These are phyloP conservation scores for Syzygium oleosum DNA, from an alignment of 345 rosid species.

Conservation along the genomic window DNA sequence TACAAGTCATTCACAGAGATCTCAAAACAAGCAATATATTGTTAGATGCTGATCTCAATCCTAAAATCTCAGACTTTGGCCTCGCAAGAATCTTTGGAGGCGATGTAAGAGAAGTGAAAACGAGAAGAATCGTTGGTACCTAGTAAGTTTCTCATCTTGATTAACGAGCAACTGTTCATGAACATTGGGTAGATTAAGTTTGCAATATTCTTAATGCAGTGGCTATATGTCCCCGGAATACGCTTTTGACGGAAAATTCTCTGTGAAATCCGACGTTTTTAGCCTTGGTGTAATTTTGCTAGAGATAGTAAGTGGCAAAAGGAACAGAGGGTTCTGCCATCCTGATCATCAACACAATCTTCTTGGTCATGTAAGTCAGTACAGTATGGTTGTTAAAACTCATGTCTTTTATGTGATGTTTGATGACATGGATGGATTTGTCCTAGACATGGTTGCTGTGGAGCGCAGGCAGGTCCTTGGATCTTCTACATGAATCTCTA, in stretches of 20 bases:
- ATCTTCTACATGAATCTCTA: slow-evolving; percentile 4
- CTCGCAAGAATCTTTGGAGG: neutral
- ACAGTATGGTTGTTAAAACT: neutral
- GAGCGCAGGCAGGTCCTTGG: neutral
- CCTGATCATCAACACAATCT: slow-evolving; percentile 10
- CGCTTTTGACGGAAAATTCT: slow-evolving; percentile 32
- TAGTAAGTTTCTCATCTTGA: neutral
- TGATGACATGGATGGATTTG: accelerated
- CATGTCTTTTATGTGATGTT: accelerated
- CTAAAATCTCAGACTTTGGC: neutral
- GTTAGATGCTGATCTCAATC: slow-evolving; percentile 11
- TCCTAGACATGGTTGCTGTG: slow-evolving; percentile 20
- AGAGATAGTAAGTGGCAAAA: slow-evolving; percentile 36
- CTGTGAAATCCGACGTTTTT: slow-evolving; percentile 34
- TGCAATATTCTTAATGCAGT: neutral
- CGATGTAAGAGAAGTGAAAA: neutral
- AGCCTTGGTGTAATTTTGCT: slow-evolving; percentile 36
- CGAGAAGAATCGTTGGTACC: neutral
- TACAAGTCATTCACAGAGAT: slow-evolving; percentile 46
- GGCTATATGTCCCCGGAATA: neutral
- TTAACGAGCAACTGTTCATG: neutral
- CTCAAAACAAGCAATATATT: slow-evolving; percentile 43
- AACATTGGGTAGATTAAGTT: neutral
- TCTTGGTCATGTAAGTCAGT: slow-evolving; percentile 11
- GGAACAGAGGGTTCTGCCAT: slow-evolving; percentile 31